Conservation (phyloP, 2,329 filamentous ascomycete species). For the Amesomyces nigricolor region DNA sequence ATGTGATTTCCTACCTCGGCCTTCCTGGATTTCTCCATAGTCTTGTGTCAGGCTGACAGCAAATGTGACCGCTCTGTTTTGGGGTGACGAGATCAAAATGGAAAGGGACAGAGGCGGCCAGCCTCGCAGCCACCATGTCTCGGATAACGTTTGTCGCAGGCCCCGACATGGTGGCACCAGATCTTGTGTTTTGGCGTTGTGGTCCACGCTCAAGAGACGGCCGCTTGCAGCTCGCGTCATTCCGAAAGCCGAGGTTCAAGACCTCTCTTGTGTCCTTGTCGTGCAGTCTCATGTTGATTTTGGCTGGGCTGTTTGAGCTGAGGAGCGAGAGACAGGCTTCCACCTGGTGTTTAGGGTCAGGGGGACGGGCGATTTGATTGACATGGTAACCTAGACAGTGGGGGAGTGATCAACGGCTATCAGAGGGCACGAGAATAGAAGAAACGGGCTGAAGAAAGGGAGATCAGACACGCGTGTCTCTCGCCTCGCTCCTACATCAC, state of each 20-base stretch:
- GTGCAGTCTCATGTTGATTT: not conserved
- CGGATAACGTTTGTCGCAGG: slow-evolving; percentile 10
- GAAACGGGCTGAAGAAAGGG: too few species aligned
- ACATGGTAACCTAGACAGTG: too few species aligned
- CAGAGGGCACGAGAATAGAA: too few species aligned
- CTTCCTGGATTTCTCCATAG: too few species aligned
- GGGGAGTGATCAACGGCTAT: too few species aligned
- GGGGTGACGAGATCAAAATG: not conserved
- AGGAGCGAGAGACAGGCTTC: not conserved
- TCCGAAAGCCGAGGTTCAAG: slow-evolving; percentile 6
- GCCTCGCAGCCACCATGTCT: slow-evolving; percentile 3
- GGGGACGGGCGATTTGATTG: too few species aligned
- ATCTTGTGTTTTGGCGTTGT: slow-evolving; percentile 9
- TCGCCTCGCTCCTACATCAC: too few species aligned
- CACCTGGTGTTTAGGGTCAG: not conserved
- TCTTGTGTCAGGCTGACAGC: not conserved
- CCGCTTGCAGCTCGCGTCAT: not conserved
- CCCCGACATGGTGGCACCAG: slow-evolving; percentile 11
- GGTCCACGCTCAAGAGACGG: not conserved
- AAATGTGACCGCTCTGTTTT: not conserved
- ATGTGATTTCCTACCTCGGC: too few species aligned
- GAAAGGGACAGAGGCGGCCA: not conserved
- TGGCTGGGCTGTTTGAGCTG: not conserved
- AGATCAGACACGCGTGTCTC: too few species aligned
- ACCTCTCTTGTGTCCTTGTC: not conserved